These are phyloP conservation scores for Ilyonectria mors-panacis DNA, from an alignment of 2,329 filamentous ascomycete genomes.

Conservation along the genomic window DNA sequence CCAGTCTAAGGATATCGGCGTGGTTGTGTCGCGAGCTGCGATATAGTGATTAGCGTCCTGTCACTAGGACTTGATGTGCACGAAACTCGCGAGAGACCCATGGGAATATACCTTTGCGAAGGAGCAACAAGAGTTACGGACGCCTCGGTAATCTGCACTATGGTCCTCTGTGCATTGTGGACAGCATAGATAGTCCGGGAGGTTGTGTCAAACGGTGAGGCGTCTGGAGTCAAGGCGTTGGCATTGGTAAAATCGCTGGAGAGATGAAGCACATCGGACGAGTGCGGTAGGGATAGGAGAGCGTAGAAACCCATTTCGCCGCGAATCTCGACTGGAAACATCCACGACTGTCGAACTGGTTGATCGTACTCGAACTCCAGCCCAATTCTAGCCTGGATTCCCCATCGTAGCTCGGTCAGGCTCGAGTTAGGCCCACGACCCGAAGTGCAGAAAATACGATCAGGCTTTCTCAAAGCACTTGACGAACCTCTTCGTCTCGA, in stretches of 20 bases:
- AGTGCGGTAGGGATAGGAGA: constrained; percentile 65
- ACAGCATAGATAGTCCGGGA: constrained; percentile 67
- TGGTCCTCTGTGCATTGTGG: constrained; percentile 53
- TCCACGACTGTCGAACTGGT: constrained; percentile 68
- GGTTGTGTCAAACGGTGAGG: constrained; percentile 65
- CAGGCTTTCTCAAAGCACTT: constrained; percentile 54
- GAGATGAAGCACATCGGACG: constrained; percentile 64
- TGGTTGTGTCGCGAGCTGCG: constrained; percentile 50
- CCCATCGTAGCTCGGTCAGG: constrained; percentile 78
- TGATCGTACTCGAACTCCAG: constrained; percentile 67
- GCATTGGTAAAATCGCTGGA: constrained; percentile 63
- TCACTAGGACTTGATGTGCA: not conserved
- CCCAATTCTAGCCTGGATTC: constrained; percentile 78
- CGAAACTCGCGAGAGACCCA: not conserved
- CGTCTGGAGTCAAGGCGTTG: constrained; percentile 58
- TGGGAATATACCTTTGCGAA: constrained; percentile 52
- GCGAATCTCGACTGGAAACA: constrained; percentile 55
- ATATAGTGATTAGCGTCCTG: constrained; percentile 31
- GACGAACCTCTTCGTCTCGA: constrained; percentile 22
- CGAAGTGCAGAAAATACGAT: constrained; percentile 77
- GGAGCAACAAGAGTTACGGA: constrained; percentile 58
- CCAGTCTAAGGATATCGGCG: constrained; percentile 51
- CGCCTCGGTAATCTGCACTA: constrained; percentile 70
- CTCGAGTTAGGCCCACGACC: constrained; percentile 74
- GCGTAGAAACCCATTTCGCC: constrained; percentile 50